Base-by-base conservation (phyloP, 352 stramenopile species). In the Globisporangium nunn region DNA sequence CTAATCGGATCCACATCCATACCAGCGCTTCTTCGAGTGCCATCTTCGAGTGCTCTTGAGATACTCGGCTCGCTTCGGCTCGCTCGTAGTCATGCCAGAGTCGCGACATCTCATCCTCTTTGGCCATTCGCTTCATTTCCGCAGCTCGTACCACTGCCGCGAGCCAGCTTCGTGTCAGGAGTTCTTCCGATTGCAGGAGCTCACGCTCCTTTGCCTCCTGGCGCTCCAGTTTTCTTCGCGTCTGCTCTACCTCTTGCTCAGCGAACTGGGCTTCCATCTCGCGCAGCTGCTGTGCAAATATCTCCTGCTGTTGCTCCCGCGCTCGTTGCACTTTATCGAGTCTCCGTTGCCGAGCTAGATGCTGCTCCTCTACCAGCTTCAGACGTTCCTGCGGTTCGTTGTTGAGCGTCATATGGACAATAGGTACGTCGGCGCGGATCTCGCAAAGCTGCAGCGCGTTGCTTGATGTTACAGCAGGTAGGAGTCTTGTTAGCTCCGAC, bases 141-240 rank as follows among this genome's bases (percentile, higher is more conserved):
- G 5, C 17, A 7, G 6, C 28, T 23, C 37, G 44, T 31, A 6
- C 23, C 29, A 10, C 15, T 23, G 11, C 18, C 17, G 35, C 17
- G 6, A 57, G 14, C 15, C 11, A 49, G 2, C 8, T 37, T 0
- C 59, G 12, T 6, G 11, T 28, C 15, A 50, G 11, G 12, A 30
- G 5, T 33, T 75, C 70, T 18, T 75, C 67, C 8, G 43, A 39
- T 11, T 68, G 47, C 70, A 78, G 71, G 0, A 23, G 23, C 1
- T 8, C 1, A 0, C 50, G 45, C 30, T 56, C 54, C 31, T 48
- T 51, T 2, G 28, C 43, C 37, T 67, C 50, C 6, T 70, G 70
- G 0, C 23, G 55, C 49, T 47, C 46, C 51, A 35, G 4, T 44
- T 55, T n/a, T 56, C 50, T 2, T 56, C 18, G 33, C 2, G 11